Evolutionary conservation across 306 rosid genomes (phyloP).

Genomic region (Vigna radiata): DNA sequence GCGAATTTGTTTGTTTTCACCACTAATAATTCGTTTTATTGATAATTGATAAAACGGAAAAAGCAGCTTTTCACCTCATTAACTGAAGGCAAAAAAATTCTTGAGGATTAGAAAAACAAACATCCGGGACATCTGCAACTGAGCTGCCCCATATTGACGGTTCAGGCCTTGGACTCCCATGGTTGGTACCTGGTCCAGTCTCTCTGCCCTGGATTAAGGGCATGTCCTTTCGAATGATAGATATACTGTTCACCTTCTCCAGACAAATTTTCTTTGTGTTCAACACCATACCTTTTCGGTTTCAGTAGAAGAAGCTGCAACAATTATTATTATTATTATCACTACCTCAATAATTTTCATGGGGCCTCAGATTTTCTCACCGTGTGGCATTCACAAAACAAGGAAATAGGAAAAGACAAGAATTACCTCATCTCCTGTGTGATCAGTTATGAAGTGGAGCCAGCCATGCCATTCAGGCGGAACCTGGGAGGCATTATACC

Average conservation of each 20-base stretch:
- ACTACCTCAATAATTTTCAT: not conserved
- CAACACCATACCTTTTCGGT: slow-evolving; percentile 84
- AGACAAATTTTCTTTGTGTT: slow-evolving; percentile 85
- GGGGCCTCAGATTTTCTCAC: slow-evolving; percentile 9
- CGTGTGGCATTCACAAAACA: slow-evolving; percentile 20
- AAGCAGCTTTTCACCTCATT: slow-evolving; percentile 29
- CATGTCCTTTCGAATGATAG: slow-evolving; percentile 97
- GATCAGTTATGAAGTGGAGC: slow-evolving; percentile 92
- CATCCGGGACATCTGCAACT: slow-evolving; percentile 32
- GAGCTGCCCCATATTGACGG: slow-evolving; percentile 20
- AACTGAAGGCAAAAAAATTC: slow-evolving; percentile 34
- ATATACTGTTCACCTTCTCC: slow-evolving; percentile 91
- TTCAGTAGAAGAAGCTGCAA: slow-evolving; percentile 89
- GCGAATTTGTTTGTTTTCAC: slow-evolving; percentile 28
- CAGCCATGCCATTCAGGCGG: slow-evolving; percentile 99
- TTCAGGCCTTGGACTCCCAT: slow-evolving; percentile 80
- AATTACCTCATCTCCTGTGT: slow-evolving; percentile 93
- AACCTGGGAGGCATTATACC: slow-evolving; percentile 98
- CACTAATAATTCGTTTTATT: slow-evolving; percentile 40
- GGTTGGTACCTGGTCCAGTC: slow-evolving; percentile 95
- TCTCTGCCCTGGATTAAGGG: slow-evolving; percentile 93
- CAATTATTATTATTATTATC: slow-evolving; percentile 11
- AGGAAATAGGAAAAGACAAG: slow-evolving; percentile 7
- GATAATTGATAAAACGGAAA: not conserved
- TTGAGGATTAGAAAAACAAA: slow-evolving; percentile 32